phyloP scores from a whole-genome alignment of 2,329 filamentous ascomycete species.

The Chaetomium strumarium region DNA sequence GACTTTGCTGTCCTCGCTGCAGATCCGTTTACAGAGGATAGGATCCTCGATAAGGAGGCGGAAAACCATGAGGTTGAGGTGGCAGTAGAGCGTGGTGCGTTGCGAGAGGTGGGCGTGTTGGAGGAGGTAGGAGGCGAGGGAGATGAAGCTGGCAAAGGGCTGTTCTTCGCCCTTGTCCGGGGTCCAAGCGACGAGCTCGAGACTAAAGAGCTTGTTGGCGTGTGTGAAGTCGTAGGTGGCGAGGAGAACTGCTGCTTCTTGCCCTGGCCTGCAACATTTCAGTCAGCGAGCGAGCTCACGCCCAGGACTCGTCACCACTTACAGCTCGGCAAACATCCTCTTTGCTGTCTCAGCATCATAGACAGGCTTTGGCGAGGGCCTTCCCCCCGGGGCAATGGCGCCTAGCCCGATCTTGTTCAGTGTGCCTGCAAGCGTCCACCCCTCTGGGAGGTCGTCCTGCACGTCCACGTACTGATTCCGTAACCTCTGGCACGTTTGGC shows the following conservation, averaged over 20 bases:
- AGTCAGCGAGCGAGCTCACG: neutral
- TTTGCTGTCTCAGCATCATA: conserved; percentile 77
- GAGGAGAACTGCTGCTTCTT: conserved; percentile 73
- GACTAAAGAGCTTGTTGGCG: conserved; percentile 92
- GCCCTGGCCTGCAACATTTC: conserved; percentile 56
- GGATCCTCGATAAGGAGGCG: conserved; percentile 84
- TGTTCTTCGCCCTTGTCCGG: conserved; percentile 62
- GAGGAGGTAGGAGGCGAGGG: conserved; percentile 83
- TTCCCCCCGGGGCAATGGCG: conserved; percentile 62
- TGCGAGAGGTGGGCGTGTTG: conserved; percentile 85
- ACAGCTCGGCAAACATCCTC: conserved; percentile 73
- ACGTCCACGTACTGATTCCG: conserved; percentile 76
- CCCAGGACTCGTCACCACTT: conserved; percentile 34
- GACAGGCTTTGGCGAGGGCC: conserved; percentile 52
- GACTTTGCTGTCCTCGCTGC: conserved; percentile 68
- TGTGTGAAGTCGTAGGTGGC: conserved; percentile 90
- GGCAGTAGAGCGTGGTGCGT: conserved; percentile 74
- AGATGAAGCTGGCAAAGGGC: conserved; percentile 77
- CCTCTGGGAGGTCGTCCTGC: conserved; percentile 83
- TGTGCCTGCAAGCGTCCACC: conserved; percentile 78
- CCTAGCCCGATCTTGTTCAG: conserved; percentile 81
- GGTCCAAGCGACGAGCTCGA: conserved; percentile 65
- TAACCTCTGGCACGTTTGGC: conserved; percentile 61
- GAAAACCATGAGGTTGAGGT: conserved; percentile 78
- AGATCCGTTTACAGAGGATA: conserved; percentile 74